These are phyloP conservation scores for Neonectria sp. DNA, from an alignment of 2,329 filamentous ascomycete species.

Conservation along the genomic window DNA sequence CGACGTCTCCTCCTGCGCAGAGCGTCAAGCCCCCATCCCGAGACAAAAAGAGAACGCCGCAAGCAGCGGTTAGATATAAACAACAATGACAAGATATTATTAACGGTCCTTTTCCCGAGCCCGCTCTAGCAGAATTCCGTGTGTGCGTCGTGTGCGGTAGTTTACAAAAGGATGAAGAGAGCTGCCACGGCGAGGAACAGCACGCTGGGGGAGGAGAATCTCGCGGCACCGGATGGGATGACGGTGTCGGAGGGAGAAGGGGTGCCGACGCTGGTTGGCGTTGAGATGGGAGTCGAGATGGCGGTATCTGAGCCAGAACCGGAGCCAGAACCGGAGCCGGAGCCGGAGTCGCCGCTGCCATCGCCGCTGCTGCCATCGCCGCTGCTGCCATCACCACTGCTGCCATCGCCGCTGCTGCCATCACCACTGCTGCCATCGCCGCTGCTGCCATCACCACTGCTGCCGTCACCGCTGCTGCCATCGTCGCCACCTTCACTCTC, in stretches of 20 bases:
- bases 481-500: conserved; percentile 14
- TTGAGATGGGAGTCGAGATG: conserved; percentile 37
- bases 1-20: conserved; percentile 2
- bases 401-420: conserved; percentile 31
- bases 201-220: conserved; percentile 58
- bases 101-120: conserved; percentile 35
- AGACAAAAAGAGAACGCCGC: conserved; percentile 30
- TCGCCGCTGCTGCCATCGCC: conserved; percentile 30
- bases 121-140: conserved; percentile 15
- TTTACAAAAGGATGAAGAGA: conserved; percentile 59
- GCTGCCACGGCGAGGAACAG: conserved; percentile 61
- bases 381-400: conserved; percentile 30
- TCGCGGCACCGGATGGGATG: conserved; percentile 44
- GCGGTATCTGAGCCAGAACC: conserved; percentile 17
- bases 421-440: conserved; percentile 5
- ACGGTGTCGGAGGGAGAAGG: conserved; percentile 36
- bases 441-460: conserved; percentile 23
- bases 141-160: background rate
- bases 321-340: conserved; percentile 26
- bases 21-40: conserved; percentile 31
- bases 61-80: conserved; percentile 25
- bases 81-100: conserved; percentile 42
- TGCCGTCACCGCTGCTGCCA: conserved; percentile 29
- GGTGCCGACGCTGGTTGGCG: conserved; percentile 40
- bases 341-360: conserved; percentile 28